phyloP scores from a whole-genome alignment of 805 yeast species.

The Zygosaccharomyces lentus region DNA sequence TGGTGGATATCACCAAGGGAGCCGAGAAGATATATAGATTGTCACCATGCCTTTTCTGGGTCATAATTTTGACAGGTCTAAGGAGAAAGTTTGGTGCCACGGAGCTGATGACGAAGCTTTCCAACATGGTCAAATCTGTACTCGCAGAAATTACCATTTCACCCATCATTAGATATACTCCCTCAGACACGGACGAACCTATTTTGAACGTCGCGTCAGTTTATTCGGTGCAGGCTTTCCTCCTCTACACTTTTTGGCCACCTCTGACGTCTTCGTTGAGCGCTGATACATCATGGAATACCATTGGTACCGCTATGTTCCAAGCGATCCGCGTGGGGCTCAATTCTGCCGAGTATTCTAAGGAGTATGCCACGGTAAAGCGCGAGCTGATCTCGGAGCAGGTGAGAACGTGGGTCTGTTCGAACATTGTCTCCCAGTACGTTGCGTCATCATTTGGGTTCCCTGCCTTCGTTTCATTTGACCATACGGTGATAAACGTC shows the following conservation, averaged over 20 bases:
- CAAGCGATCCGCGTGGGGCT: slow-evolving; percentile 91
- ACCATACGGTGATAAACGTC: slow-evolving; percentile 57
- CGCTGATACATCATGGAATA: slow-evolving; percentile 95
- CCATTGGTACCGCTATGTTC: slow-evolving; percentile 87
- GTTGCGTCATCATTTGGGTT: slow-evolving; percentile 92
- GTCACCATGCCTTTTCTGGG: slow-evolving; percentile 93
- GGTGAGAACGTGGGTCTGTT: slow-evolving; percentile 86
- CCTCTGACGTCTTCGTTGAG: slow-evolving; percentile 90
- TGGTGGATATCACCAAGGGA: slow-evolving; percentile 76
- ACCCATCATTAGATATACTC: slow-evolving; percentile 81
- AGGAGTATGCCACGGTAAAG: slow-evolving; percentile 48
- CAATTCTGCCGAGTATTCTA: slow-evolving; percentile 67
- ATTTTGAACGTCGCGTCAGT: slow-evolving; percentile 85
- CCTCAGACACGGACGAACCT: slow-evolving; percentile 75
- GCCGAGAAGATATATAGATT: slow-evolving; percentile 74
- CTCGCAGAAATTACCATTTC: slow-evolving; percentile 85
- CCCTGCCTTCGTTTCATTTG: slow-evolving; percentile 88
- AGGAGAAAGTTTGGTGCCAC: slow-evolving; percentile 49
- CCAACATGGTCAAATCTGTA: slow-evolving; percentile 68
- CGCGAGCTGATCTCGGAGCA: slow-evolving; percentile 61
- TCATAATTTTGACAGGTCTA: slow-evolving; percentile 77
- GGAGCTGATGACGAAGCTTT: slow-evolving; percentile 52
- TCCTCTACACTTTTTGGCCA: slow-evolving; percentile 91
- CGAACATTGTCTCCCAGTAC: slow-evolving; percentile 84
- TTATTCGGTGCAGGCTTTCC: slow-evolving; percentile 88